Base-by-base conservation (phyloP, 2,329 filamentous ascomycete genomes). In the Colletotrichum lini region DNA sequence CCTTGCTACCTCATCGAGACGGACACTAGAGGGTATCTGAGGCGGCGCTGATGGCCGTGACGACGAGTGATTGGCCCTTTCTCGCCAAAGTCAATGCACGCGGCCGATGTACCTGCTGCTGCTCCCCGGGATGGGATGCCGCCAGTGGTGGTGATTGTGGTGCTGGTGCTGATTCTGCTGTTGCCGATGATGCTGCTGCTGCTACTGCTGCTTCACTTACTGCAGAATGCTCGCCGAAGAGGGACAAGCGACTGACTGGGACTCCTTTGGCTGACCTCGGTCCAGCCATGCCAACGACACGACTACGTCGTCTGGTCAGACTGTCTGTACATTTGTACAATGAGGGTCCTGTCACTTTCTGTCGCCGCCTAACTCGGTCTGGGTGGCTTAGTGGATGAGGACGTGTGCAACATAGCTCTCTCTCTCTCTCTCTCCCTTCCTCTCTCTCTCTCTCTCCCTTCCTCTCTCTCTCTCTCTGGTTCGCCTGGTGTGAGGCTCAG, bases 41-140 rank as follows among this genome's bases (percentile, higher is more conserved):
- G 58, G 65, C 58, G 68, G 56, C 45, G 53, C 45, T 15, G 38
- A 67, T 40, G 52, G 18, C 15, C 26, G 54, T 9, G 38, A 47
- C 23, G 38, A 38, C 45, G 26, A 23, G 44, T 63, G 68, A 71
- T 71, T 71, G 68, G 68, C 30, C 26, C 35, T 71, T n/a, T 71
- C 65, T 71, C 65, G 68, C 65, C 68, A 71, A 68, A 71, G 47
- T 15, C n/a, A 21, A 71, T 71, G 68, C 68, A 71, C 26, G 65
- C 65, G 52, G 49, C 68, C 68, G 68, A 47, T 57, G 68, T 59
- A 47, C 58, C 56, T 49, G 35, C 52, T 71, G 68, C 65, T 71
- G 65, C 57, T 47, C 40, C 59, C 68, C 68, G 68, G 40, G 30
- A 35, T n/a, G 18, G 52, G 18, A 16, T 54, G 53, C 53, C 15